phyloP scores from a whole-genome alignment of 495 filamentous ascomycete species.

The Penicillium robsamsonii region DNA sequence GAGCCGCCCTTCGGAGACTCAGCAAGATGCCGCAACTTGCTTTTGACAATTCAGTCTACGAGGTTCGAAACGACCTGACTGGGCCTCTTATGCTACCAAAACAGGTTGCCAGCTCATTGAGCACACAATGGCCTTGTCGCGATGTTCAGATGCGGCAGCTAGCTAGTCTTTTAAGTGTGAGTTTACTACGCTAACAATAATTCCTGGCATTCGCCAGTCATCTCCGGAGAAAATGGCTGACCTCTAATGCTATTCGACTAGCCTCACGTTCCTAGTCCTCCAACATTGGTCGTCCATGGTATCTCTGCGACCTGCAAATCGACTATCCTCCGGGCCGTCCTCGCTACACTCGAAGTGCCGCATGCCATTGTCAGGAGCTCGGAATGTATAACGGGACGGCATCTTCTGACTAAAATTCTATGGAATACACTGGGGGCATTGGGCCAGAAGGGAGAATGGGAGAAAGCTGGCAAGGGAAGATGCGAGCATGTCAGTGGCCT shows the following conservation, averaged over 20 bases:
- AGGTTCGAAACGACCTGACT: not conserved
- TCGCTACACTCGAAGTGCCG: slow-evolving; percentile 52
- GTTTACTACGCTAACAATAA: slow-evolving; percentile 19
- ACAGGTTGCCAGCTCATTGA: slow-evolving; percentile 42
- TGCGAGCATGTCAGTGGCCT: slow-evolving; percentile 79
- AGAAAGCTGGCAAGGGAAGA: slow-evolving; percentile 48
- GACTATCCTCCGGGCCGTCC: slow-evolving; percentile 60
- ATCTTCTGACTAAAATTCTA: slow-evolving; percentile 67
- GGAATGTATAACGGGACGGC: slow-evolving; percentile 88
- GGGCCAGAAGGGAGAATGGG: slow-evolving; percentile 40
- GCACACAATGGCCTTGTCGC: slow-evolving; percentile 59
- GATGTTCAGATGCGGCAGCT: slow-evolving; percentile 63
- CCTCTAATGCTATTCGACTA: slow-evolving; percentile 17
- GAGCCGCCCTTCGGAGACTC: slow-evolving; percentile 12
- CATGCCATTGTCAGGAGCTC: slow-evolving; percentile 73
- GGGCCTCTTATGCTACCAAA: slow-evolving; percentile 33
- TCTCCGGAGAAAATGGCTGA: slow-evolving; percentile 16
- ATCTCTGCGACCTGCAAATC: slow-evolving; percentile 93
- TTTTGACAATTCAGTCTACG: not conserved
- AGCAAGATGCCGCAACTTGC: slow-evolving; percentile 1
- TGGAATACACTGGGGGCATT: slow-evolving; percentile 42
- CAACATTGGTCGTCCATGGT: slow-evolving; percentile 75
- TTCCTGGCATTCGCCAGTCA: not conserved
- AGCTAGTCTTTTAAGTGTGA: slow-evolving; percentile 59
- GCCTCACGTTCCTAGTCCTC: slow-evolving; percentile 43